phyloP scores from a whole-genome alignment of 495 filamentous ascomycete genomes.

The Diplogelasinospora grovesii region DNA sequence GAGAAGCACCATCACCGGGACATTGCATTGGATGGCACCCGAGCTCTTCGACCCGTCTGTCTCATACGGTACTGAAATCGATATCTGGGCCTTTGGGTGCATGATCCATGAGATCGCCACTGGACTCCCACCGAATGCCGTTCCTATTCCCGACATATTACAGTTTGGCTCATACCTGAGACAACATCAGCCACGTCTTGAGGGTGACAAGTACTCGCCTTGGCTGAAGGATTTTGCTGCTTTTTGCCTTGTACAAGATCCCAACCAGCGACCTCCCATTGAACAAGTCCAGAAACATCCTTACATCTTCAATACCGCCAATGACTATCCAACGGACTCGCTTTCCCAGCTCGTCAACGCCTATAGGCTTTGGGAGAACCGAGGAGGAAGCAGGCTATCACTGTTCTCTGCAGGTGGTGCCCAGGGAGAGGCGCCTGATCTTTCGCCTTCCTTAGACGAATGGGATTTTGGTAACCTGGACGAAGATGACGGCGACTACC shows the following conservation, averaged over 20 bases:
- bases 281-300: slow-evolving; percentile 9
- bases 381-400: slow-evolving; percentile 9
- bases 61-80: slow-evolving; percentile 13
- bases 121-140: slow-evolving; percentile 11
- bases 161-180: slow-evolving; percentile 11
- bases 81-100: slow-evolving; percentile 15
- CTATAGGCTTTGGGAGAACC: slow-evolving; percentile 10
- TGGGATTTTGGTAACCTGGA: slow-evolving; percentile 4
- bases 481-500: slow-evolving; percentile 2
- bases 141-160: slow-evolving; percentile 2
- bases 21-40: slow-evolving; percentile 15
- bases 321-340: slow-evolving; percentile 5
- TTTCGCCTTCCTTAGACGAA: background rate
- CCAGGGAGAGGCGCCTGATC: slow-evolving; percentile 4
- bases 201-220: slow-evolving; percentile 8
- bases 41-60: slow-evolving; percentile 12
- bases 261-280: slow-evolving; percentile 7
- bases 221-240: slow-evolving; percentile 8
- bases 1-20: slow-evolving; percentile 13
- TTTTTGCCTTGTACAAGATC: slow-evolving; percentile 11
- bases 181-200: slow-evolving; percentile 8
- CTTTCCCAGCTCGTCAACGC: slow-evolving; percentile 12
- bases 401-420: slow-evolving; percentile 14
- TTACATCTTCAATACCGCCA: slow-evolving; percentile 9
- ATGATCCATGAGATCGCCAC: slow-evolving; percentile 14